Evolutionary conservation across 78 protist species (phyloP).

Genomic region (Mastigamoeba balamuthi): DNA sequence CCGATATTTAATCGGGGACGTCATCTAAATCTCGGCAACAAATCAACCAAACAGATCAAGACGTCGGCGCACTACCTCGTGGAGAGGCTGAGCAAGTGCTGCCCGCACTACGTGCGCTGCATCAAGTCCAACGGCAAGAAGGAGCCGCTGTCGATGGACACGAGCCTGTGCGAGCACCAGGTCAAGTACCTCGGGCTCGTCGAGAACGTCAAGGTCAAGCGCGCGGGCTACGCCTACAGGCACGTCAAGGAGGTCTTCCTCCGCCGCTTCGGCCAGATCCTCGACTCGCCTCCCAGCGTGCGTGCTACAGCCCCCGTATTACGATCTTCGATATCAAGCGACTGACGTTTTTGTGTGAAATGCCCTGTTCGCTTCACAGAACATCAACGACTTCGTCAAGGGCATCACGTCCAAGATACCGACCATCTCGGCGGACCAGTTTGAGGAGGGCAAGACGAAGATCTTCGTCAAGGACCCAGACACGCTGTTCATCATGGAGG

Average conservation of each 20-base stretch:
- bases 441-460: conserved; percentile 49
- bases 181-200: conserved; percentile 74
- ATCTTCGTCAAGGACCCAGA: conserved; percentile 46
- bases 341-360: neutral
- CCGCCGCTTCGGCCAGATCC: conserved; percentile 34
- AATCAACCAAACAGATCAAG: too few species aligned
- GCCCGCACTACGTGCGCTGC: conserved; percentile 85
- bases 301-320: neutral
- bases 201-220: conserved; percentile 81
- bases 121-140: conserved; percentile 79
- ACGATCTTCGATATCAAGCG: neutral
- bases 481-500: conserved; percentile 48
- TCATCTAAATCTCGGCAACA: too few species aligned
- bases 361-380: neutral
- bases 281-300: too few species aligned
- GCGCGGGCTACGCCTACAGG: conserved; percentile 89
- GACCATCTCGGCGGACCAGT: conserved; percentile 28
- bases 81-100: conserved; percentile 61
- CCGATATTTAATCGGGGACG: too few species aligned
- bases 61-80: conserved; percentile 46
- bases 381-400: conserved; percentile 27
- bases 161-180: conserved; percentile 52
- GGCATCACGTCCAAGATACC: neutral
- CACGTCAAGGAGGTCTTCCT: conserved; percentile 28
- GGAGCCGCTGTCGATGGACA: conserved; percentile 35